These are phyloP conservation scores for Fragaria ananassa DNA, from an alignment of 306 rosid species.

Conservation along the genomic window DNA sequence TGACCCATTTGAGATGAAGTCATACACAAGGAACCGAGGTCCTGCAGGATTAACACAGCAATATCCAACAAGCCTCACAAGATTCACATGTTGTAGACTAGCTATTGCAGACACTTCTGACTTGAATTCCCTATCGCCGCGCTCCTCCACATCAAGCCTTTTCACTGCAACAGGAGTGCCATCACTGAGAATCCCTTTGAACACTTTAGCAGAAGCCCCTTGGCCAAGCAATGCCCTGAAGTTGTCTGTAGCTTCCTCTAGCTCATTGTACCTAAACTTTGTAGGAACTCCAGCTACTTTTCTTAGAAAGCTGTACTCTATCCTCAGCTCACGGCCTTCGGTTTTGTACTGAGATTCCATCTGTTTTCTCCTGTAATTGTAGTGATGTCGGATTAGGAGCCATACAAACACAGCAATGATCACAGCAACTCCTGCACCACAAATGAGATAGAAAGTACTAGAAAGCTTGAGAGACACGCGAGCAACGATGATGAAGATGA, in stretches of 20 bases:
- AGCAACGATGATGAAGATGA: conserved; percentile 44
- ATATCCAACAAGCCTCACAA: conserved; percentile 69
- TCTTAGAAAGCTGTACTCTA: conserved; percentile 82
- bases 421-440: conserved; percentile 57
- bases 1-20: conserved; percentile 70
- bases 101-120: conserved; percentile 94
- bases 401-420: conserved; percentile 57
- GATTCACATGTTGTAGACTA: conserved; percentile 77
- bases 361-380: conserved; percentile 39
- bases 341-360: conserved; percentile 49
- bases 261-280: conserved; percentile 65
- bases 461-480: conserved; percentile 49
- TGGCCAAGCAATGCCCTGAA: conserved; percentile 56
- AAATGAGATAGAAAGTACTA: conserved; percentile 60
- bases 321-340: conserved; percentile 80
- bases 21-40: conserved; percentile 71
- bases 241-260: conserved; percentile 75
- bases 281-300: conserved; percentile 87
- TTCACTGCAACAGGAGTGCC: conserved; percentile 85
- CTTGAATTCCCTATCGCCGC: conserved; percentile 70
- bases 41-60: conserved; percentile 44
- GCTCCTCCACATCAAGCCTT: conserved; percentile 50
- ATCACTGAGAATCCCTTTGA: conserved; percentile 72
- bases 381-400: conserved; percentile 47
- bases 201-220: conserved; percentile 78